Conservation (phyloP, 352 stramenopile genomes). For the Phytophthora pini region DNA sequence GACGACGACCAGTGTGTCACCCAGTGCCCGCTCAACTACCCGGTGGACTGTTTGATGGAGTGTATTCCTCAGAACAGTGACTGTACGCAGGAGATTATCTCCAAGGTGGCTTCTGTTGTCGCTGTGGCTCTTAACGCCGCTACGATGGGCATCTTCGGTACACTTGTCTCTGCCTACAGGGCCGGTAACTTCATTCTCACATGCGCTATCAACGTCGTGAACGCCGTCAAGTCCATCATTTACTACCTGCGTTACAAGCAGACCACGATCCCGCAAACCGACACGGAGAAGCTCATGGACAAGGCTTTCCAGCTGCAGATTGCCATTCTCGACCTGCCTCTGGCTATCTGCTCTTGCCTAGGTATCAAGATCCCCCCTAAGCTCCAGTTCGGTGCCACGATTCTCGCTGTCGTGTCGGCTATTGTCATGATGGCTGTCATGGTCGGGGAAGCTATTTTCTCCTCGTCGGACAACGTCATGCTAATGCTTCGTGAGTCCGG, state of each 20-base stretch:
- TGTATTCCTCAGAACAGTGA: slow-evolving; percentile 50
- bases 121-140: slow-evolving; percentile 43
- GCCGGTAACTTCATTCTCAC: slow-evolving; percentile 13
- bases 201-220: slow-evolving; percentile 30
- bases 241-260: slow-evolving; percentile 39
- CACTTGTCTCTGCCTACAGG: slow-evolving; percentile 14
- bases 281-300: slow-evolving; percentile 35
- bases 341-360: slow-evolving; percentile 25
- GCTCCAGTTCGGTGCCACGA: slow-evolving; percentile 22
- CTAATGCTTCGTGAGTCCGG: slow-evolving; percentile 36
- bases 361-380: slow-evolving; percentile 24
- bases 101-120: slow-evolving; percentile 40
- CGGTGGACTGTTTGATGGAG: slow-evolving; percentile 40
- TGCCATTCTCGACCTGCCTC: slow-evolving; percentile 29
- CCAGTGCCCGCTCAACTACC: slow-evolving; percentile 54
- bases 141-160: slow-evolving; percentile 45
- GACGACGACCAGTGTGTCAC: slow-evolving; percentile 52
- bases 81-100: slow-evolving; percentile 43
- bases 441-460: slow-evolving; percentile 28
- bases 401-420: slow-evolving; percentile 25
- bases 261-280: slow-evolving; percentile 11
- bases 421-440: slow-evolving; percentile 43
- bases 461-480: slow-evolving; percentile 30
- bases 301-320: slow-evolving; percentile 34
- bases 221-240: slow-evolving; percentile 33